A percentile compares a stretch with the other conserved stretches of the same genome.
These are phyloP conservation scores for Berberis vulgaris DNA, from an alignment of 164 flowering plant genomes.

Conservation along the genomic window DNA sequence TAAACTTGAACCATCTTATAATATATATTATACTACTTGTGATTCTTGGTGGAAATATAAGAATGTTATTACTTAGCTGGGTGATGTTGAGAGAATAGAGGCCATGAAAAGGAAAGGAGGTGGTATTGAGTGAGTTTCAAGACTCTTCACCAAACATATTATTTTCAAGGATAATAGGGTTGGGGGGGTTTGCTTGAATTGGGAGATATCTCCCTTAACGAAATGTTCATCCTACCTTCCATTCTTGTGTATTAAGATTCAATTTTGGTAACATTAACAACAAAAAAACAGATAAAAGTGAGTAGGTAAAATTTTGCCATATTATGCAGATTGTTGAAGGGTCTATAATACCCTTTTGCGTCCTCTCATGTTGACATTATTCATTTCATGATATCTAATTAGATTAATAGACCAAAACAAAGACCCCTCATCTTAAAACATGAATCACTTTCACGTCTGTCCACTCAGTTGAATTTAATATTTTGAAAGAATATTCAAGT, in stretches of 20 bases:
- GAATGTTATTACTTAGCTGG: not conserved
- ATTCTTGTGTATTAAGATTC: slow-evolving; percentile 32
- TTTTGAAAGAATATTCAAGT: too few relatives aligned
- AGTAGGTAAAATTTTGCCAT: too few relatives aligned
- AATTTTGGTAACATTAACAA: not conserved
- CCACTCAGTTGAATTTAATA: too few relatives aligned
- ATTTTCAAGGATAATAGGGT: slow-evolving; percentile 13
- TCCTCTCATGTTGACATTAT: too few relatives aligned
- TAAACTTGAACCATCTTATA: too few relatives aligned
- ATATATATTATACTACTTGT: not conserved
- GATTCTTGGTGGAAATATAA: slow-evolving; percentile 4
- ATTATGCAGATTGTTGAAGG: too few relatives aligned
- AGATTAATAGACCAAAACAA: too few relatives aligned
- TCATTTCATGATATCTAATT: too few relatives aligned
- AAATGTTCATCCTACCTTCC: slow-evolving; percentile 39
- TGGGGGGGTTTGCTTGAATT: slow-evolving; percentile 37
- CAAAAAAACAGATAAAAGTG: too few relatives aligned
- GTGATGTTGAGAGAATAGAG: not conserved
- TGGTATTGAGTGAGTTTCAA: slow-evolving; percentile 18
- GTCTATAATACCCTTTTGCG: too few relatives aligned
- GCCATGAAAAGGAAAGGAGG: not conserved
- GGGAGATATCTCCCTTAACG: slow-evolving; percentile 24
- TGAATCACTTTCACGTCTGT: too few relatives aligned
- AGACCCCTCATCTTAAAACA: too few relatives aligned
- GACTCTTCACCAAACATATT: slow-evolving; percentile 26